phyloP scores from a whole-genome alignment of 75 land plant species.

The Adiantum capillusveneris region DNA sequence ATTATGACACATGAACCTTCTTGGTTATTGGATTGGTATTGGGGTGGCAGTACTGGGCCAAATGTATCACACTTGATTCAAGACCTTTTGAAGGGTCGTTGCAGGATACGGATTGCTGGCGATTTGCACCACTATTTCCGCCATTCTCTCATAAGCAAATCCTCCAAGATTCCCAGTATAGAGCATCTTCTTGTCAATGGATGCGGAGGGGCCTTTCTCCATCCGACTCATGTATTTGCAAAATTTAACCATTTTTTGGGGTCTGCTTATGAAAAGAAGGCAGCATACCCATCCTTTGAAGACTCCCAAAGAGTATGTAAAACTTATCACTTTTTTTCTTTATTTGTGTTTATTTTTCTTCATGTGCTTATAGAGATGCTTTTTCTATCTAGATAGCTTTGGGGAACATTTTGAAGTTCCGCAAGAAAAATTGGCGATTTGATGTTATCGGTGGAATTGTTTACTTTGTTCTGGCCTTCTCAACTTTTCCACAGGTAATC shows the following conservation, averaged over 20 bases:
- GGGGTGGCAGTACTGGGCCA: constrained; percentile 69
- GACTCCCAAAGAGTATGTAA: constrained; percentile 68
- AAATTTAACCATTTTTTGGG: constrained; percentile 55
- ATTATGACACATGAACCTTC: constrained; percentile 95
- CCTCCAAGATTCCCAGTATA: constrained; percentile 47
- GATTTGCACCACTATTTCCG: constrained; percentile 97
- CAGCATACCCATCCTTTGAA: constrained; percentile 79
- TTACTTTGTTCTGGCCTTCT: constrained; percentile 79
- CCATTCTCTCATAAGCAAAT: constrained; percentile 51
- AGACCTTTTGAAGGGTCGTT: constrained; percentile 85
- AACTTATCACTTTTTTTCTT: background rate
- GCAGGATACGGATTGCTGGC: constrained; percentile 84
- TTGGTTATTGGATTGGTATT: constrained; percentile 99
- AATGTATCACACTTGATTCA: constrained; percentile 75
- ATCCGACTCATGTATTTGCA: constrained; percentile 94
- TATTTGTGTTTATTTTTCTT: background rate
- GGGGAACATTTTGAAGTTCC: constrained; percentile 94
- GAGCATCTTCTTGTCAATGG: constrained; percentile 94
- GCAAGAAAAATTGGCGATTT: constrained; percentile 99
- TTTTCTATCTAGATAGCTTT: constrained; percentile 70
- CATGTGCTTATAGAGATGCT: background rate
- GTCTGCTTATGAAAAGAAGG: constrained; percentile 53
- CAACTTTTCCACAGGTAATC: constrained; percentile 96
- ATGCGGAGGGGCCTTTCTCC: constrained; percentile 97
- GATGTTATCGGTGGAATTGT: constrained; percentile 96